Conservation (phyloP, 352 stramenopile species). For the Thalassiosira oceanica region DNA sequence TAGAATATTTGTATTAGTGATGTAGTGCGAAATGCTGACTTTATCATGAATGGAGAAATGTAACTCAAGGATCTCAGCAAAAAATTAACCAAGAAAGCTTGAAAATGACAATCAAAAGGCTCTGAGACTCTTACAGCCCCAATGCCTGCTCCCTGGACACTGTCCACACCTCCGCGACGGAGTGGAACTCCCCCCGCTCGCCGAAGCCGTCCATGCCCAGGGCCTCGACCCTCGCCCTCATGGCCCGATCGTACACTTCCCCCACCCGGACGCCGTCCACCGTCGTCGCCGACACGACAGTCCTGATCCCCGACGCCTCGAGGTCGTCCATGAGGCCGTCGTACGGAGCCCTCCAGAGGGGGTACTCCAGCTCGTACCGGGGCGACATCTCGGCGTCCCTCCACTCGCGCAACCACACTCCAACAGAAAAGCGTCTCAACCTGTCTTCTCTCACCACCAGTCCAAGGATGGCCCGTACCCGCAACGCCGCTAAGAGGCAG, state of each 20-base stretch:
- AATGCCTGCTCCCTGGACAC: conserved; percentile 43
- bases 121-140: no score
- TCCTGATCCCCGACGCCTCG: conserved; percentile 63
- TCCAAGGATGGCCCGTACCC: no score
- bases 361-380: conserved; percentile 79
- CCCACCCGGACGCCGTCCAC: conserved; percentile 48
- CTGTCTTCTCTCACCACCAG: no score
- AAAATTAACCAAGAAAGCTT: no score
- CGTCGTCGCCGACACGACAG: conserved; percentile 78
- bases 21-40: no score
- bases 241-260: conserved; percentile 50
- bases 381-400: conserved; percentile 79
- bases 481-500: no score
- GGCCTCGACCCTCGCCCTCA: conserved; percentile 39
- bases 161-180: conserved; percentile 83
- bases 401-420: no score
- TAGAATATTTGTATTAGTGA: no score
- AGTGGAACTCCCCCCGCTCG: conserved; percentile 89
- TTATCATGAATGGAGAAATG: no score
- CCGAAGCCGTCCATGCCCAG: conserved; percentile 83
- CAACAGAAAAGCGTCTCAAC: no score
- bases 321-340: conserved; percentile 81
- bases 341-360: conserved; percentile 82
- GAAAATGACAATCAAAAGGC: no score
- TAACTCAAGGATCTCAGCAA: no score